Percentiles rank a stretch among this genome's conserved stretches.
Conservation (phyloP, 768 basidiomycete genomes). For the Astraeus odoratus region DNA sequence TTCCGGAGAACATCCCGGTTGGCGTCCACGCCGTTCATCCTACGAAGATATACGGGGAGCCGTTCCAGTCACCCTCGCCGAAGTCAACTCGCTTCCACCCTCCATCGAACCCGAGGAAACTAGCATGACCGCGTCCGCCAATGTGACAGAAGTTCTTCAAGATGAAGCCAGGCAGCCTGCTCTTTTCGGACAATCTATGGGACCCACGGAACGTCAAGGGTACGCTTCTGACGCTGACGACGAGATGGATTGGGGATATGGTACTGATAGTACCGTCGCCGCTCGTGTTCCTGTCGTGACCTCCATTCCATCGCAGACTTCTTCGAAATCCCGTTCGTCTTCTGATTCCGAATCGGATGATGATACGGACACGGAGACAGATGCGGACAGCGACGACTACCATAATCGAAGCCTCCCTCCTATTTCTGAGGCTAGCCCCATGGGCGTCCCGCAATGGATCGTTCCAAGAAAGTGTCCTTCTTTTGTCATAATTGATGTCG, state of each 20-base stretch:
- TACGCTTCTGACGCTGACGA: conserved; percentile 6
- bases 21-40: conserved; percentile 19
- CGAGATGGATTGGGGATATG: conserved; percentile 16
- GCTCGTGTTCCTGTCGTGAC: background rate
- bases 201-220: background rate
- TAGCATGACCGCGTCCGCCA: conserved; percentile 10
- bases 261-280: conserved; percentile 15
- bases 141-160: conserved; percentile 5
- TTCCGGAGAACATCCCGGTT: conserved; percentile 15
- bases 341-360: conserved; percentile 8
- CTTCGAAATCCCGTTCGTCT: background rate
- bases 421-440: conserved; percentile 8
- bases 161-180: background rate
- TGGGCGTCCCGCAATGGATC: conserved; percentile 10
- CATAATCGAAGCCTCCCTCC: conserved; percentile 8
- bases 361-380: conserved; percentile 8
- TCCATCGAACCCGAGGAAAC: conserved; percentile 19
- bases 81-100: conserved; percentile 22
- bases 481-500: conserved; percentile 3
- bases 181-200: background rate
- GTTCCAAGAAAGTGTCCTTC: conserved; percentile 19
- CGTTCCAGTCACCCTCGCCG: conserved; percentile 17
- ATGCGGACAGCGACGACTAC: conserved; percentile 6
- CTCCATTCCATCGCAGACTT: background rate
- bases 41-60: conserved; percentile 19